A percentile compares a stretch with the other conserved stretches of the same genome.
phyloP scores from a whole-genome alignment of 306 rosid genomes.

The Morella rubra region DNA sequence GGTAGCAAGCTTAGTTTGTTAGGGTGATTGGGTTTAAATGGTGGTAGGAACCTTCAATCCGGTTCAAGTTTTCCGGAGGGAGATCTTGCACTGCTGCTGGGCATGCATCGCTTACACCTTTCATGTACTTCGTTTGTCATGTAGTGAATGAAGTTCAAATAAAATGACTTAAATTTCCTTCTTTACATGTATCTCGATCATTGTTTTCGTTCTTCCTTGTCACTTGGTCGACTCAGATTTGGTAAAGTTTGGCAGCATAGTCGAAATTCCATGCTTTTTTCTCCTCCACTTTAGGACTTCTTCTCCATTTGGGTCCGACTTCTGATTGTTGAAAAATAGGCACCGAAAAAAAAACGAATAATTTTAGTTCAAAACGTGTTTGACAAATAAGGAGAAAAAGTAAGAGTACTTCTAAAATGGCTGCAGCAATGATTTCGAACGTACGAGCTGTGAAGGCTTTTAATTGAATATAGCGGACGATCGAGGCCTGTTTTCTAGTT shows the following conservation, averaged over 20 bases:
- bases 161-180: conserved; percentile 21
- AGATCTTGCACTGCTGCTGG: conserved; percentile 51
- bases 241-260: conserved; percentile 10
- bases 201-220: conserved; percentile 27
- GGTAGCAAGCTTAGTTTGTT: conserved; percentile 49
- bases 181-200: background rate
- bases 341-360: conserved; percentile 3
- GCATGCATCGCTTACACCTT: conserved; percentile 98
- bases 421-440: background rate
- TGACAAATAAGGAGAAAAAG: background rate
- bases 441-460: background rate
- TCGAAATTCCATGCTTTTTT: background rate
- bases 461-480: no score
- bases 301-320: background rate
- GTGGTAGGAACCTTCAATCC: conserved; percentile 4
- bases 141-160: conserved; percentile 32
- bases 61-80: conserved; percentile 11
- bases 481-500: background rate
- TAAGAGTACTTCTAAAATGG: background rate
- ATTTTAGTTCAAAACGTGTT: background rate
- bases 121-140: conserved; percentile 49
- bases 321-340: conserved; percentile 1
- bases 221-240: conserved; percentile 24
- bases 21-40: conserved; percentile 18
- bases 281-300: conserved; percentile 31